These are phyloP conservation scores for Litchi chinensis DNA, from an alignment of 345 rosid species.

Conservation along the genomic window DNA sequence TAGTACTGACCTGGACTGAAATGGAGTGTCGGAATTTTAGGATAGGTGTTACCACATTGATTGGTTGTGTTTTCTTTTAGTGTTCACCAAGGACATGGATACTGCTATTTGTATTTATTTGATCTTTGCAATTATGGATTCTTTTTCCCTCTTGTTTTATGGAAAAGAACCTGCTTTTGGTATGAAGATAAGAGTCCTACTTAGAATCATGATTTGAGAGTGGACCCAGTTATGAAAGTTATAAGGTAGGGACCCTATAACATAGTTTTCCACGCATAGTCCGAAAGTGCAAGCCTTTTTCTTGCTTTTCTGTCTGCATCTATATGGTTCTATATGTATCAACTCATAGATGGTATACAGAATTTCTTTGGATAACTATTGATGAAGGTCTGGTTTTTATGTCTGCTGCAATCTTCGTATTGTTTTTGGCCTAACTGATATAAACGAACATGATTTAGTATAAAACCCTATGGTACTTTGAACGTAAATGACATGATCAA, in stretches of 20 bases:
- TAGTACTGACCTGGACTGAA: neutral
- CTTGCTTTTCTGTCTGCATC: neutral
- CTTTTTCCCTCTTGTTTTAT: neutral
- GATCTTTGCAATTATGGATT: neutral
- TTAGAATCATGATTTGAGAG: neutral
- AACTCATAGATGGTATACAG: neutral
- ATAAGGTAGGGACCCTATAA: neutral
- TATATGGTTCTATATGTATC: neutral
- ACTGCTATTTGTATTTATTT: neutral
- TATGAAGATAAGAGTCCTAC: neutral
- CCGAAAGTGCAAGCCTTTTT: neutral
- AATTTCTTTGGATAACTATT: neutral
- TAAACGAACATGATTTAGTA: neutral
- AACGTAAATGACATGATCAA: neutral
- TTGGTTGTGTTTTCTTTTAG: neutral
- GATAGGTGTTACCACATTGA: neutral
- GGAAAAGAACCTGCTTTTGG: constrained; percentile 1
- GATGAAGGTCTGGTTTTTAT: neutral
- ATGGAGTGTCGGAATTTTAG: neutral
- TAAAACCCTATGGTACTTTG: neutral
- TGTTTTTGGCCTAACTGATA: neutral
- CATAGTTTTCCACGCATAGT: neutral
- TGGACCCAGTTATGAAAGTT: neutral
- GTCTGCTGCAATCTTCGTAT: neutral
- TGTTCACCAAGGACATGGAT: neutral